Evolutionary conservation across 768 basidiomycete genomes (phyloP).

Genomic region (Amanita jacksonii): DNA sequence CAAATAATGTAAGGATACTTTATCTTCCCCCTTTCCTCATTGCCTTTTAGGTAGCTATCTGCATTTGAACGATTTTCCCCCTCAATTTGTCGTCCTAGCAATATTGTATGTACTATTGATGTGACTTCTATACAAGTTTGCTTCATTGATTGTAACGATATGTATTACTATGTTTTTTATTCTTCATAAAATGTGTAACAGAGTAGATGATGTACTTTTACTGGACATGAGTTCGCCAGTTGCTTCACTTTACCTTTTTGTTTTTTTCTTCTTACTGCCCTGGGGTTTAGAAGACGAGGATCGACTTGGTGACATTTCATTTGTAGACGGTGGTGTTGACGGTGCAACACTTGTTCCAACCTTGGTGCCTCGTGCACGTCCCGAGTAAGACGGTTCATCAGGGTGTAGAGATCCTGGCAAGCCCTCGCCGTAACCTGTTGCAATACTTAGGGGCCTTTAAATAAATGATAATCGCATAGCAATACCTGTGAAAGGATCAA

Average conservation of each 20-base stretch:
- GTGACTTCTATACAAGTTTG: conserved; percentile 2
- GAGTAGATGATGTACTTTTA: conserved; percentile 4
- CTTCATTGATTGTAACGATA: conserved; percentile 9
- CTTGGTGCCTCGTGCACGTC: conserved; percentile 8
- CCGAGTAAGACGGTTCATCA: background rate
- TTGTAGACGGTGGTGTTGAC: conserved; percentile 1
- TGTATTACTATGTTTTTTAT: conserved; percentile 4
- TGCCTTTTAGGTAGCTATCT: background rate
- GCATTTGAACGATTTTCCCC: conserved; percentile 6
- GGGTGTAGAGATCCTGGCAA: background rate
- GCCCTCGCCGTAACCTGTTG: conserved; percentile 28
- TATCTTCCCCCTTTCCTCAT: conserved; percentile 13
- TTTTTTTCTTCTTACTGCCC: conserved; percentile 12
- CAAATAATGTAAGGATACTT: conserved; percentile 47
- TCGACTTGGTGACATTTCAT: conserved; percentile 6
- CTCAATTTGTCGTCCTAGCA: background rate
- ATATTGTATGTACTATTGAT: background rate
- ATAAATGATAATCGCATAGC: background rate
- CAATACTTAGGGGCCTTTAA: background rate
- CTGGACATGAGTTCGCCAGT: conserved; percentile 9
- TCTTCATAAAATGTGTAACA: background rate
- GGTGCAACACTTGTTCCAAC: conserved; percentile 8
- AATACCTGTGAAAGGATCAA: conserved; percentile 64
- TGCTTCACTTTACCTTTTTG: conserved; percentile 27
- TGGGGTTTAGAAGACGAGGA: conserved; percentile 10